Base-by-base conservation (phyloP, 257 asterid genomes). In the Eustoma russellianum region DNA sequence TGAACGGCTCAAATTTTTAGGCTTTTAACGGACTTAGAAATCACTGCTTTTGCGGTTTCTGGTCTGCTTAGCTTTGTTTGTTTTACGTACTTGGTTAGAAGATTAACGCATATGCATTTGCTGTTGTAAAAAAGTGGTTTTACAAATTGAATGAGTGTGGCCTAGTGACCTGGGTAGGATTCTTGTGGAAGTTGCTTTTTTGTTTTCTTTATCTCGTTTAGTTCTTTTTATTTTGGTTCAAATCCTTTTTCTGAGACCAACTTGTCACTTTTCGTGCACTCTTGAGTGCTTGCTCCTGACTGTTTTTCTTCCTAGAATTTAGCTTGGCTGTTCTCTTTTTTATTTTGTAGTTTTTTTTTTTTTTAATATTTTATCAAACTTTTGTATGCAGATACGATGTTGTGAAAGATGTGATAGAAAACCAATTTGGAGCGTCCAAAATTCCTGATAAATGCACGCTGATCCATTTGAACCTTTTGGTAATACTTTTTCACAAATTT, bases 401-500 rank as follows among this genome's bases (percentile, higher is more conserved):
- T 14, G 69, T 81, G 11, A 92, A 74, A 72, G 88, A 71, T 18
- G 77, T 77, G 33, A 59, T 80, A 19, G 81, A 56, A 33, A 63
- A 71, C 63, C 71, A 84, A 6, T 65, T 72, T 69, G 77, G 62
- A 57, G 75, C 85, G 46, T 73, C 94, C n/a, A 58, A 56, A 28
- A 62, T 79, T 66, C 82, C 79, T 0, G 82, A 77, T 69, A 82
- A 87, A 33, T 92, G 97, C 65, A 71, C 70, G 58, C 95, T 95
- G 7, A 65, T 92, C 57, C 97, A 88, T 80, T 68, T 92, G 56
- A 92, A 92, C 70, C 93, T 92, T 62, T 75, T 87, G 97, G 98
- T 88, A 78, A 87, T 71, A 24, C 59, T 69, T 52, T 9, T 50
- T 14, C 17, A 2, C 33, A 5, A 0, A 14, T 40, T 41, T 7